Base-by-base conservation (phyloP, 257 asterid species). In the Eucommia ulmoides region DNA sequence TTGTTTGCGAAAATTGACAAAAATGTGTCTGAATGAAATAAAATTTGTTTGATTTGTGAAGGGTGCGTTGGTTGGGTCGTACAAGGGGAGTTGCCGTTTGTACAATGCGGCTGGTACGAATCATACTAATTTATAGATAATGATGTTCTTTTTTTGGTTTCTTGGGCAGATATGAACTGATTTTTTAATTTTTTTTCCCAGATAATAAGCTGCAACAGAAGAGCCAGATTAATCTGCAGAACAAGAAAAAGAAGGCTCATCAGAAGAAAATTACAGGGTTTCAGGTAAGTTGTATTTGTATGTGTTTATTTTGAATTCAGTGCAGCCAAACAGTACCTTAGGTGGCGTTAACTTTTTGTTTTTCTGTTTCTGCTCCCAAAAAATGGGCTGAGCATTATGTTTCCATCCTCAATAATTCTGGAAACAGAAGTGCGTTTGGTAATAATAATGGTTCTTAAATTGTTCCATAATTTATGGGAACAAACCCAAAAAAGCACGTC, bases 51-150 rank as follows among this genome's bases (percentile, higher is more conserved):
- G 58, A 50, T 70, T 45, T 67, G 1, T 61, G 67, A 63, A 91
- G 96, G 87, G 89, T 53, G 99, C 96, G 41, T 62, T 86, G 25
- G 96, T 91, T 69, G 99, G 99, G 59, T 78, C 99, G n/a, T 86
- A 91, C 86, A 91, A 86, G 74, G 99, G 99, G 65, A 83, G 86
- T 63, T 91, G 99, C 55, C 82, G 78, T 56, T 61, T 81, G 33
- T 91, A 86, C 73, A 72, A 81, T 73, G 78, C 84, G 46, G 69
- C 89, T 55, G 95, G 99, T 91, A 65, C 33, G 63, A 55, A 45
- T 44, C 20, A 20, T 19, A 20, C 14, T 55, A 17, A 41, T 38
- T 54, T 44, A 23, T 55, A 19, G 51, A 29, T 65, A n/a, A n/a
- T n/a, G n/a, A 33, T 23, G 20, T 56, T 54, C 11, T 14, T 33